These are phyloP conservation scores for Fusarium nisikadoi DNA, from an alignment of 2,329 filamentous ascomycete species.

Conservation along the genomic window DNA sequence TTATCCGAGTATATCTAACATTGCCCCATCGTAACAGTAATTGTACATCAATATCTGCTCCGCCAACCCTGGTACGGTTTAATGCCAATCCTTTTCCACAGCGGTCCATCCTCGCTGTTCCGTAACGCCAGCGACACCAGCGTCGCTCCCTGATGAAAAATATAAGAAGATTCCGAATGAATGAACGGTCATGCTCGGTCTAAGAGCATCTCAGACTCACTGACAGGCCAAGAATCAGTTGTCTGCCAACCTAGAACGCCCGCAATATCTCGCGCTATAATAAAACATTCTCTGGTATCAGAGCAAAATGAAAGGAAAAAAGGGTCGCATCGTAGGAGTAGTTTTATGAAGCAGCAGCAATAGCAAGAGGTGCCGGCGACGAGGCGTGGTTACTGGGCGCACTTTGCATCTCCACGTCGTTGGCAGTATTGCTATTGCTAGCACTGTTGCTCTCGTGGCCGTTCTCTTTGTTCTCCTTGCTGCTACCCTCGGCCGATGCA, in stretches of 20 bases:
- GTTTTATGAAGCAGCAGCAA: constrained; percentile 56
- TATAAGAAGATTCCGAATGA: constrained; percentile 13
- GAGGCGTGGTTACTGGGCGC: constrained; percentile 62
- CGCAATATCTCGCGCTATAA: constrained; percentile 16
- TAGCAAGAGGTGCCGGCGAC: constrained; percentile 62
- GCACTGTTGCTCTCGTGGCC: constrained; percentile 61
- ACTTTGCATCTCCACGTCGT: constrained; percentile 65
- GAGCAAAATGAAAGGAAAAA: constrained; percentile 5
- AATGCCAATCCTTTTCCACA: constrained; percentile 32
- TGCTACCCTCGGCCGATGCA: constrained; percentile 63
- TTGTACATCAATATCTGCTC: constrained; percentile 26
- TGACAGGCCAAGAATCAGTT: constrained; percentile 21
- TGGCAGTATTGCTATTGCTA: constrained; percentile 55
- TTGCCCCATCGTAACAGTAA: constrained; percentile 16
- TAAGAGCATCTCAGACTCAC: constrained; percentile 4
- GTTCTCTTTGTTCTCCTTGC: constrained; percentile 74
- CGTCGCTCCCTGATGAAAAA: constrained; percentile 37
- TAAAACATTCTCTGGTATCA: constrained; percentile 25
- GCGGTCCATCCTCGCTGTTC: constrained; percentile 31
- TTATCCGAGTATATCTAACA: constrained; percentile 23
- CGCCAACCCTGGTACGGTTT: constrained; percentile 10
- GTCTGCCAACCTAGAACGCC: constrained; percentile 33
- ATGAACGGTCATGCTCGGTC: constrained; percentile 26
- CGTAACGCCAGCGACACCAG: constrained; percentile 46
- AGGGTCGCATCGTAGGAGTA: neutral